Percentiles rank a stretch among this genome's conserved stretches.
These are phyloP conservation scores for Hygrophila difformis DNA, from an alignment of 257 asterid species.

Conservation along the genomic window DNA sequence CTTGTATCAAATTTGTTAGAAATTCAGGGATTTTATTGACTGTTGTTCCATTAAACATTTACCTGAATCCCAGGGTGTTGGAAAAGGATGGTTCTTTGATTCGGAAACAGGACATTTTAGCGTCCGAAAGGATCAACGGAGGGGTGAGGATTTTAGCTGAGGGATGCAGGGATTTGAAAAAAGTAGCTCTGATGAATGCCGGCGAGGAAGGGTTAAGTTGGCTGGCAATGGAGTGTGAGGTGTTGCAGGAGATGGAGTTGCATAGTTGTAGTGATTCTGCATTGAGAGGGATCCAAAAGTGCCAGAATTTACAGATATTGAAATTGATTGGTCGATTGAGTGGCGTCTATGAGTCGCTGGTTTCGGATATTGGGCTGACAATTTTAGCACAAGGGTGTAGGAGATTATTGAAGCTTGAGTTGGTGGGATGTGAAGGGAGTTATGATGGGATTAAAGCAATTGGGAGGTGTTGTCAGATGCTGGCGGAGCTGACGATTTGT, in stretches of 20 bases:
- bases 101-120: slow-evolving; percentile 39
- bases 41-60: slow-evolving; percentile 39
- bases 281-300: slow-evolving; percentile 48
- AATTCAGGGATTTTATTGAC: slow-evolving; percentile 66
- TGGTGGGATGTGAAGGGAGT: slow-evolving; percentile 91
- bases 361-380: slow-evolving; percentile 86
- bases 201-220: slow-evolving; percentile 58
- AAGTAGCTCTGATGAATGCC: slow-evolving; percentile 46
- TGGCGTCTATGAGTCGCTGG: slow-evolving; percentile 56
- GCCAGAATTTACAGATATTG: slow-evolving; percentile 73
- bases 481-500: slow-evolving; percentile 60
- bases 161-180: slow-evolving; percentile 61
- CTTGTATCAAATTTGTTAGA: slow-evolving; percentile 32
- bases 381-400: slow-evolving; percentile 87
- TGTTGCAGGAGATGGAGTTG: slow-evolving; percentile 87
- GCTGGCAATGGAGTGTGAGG: slow-evolving; percentile 66
- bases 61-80: slow-evolving; percentile 36
- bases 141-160: slow-evolving; percentile 65
- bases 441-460: slow-evolving; percentile 87
- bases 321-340: slow-evolving; percentile 55
- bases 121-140: slow-evolving; percentile 38
- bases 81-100: slow-evolving; percentile 39
- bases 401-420: slow-evolving; percentile 71
- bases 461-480: slow-evolving; percentile 83
- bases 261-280: slow-evolving; percentile 53